Conservation (phyloP, 2,329 filamentous ascomycete species). For the Cercospora berteroae region DNA sequence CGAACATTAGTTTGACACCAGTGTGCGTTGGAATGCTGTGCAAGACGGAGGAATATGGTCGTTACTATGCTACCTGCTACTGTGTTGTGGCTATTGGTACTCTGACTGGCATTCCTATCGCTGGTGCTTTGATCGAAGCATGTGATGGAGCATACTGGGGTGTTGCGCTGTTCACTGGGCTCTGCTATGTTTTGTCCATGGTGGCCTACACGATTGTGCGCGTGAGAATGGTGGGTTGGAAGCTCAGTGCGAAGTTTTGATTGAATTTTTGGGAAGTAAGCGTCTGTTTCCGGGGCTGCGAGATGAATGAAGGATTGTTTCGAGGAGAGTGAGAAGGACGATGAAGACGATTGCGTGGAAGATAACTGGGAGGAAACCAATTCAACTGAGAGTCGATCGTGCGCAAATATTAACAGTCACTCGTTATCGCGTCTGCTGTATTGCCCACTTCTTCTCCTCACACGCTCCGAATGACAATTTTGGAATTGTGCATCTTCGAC, state of each 20-base stretch:
- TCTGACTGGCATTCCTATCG: slow-evolving; percentile 37
- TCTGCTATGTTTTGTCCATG: slow-evolving; percentile 26
- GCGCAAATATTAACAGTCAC: background rate
- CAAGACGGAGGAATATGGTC: slow-evolving; percentile 42
- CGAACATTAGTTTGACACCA: slow-evolving; percentile 41
- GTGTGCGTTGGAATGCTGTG: slow-evolving; percentile 51
- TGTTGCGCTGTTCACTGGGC: slow-evolving; percentile 31
- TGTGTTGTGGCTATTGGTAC: slow-evolving; percentile 30
- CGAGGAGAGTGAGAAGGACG: background rate
- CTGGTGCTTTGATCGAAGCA: slow-evolving; percentile 29
- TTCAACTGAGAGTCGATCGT: background rate
- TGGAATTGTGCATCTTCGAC: too few species aligned
- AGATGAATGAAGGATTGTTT: background rate
- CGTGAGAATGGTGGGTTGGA: slow-evolving; percentile 44
- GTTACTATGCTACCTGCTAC: slow-evolving; percentile 41
- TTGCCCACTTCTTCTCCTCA: too few species aligned
- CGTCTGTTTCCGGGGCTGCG: background rate
- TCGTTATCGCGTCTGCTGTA: background rate
- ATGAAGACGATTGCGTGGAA: background rate
- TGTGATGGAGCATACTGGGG: slow-evolving; percentile 34
- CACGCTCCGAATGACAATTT: too few species aligned
- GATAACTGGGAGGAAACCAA: background rate
- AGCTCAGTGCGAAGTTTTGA: slow-evolving; percentile 24
- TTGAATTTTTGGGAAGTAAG: background rate
- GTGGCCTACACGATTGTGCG: slow-evolving; percentile 36